Evolutionary conservation across 1,284 basidiomycete species (phyloP).

Genomic region (Porodaedalea pini): DNA sequence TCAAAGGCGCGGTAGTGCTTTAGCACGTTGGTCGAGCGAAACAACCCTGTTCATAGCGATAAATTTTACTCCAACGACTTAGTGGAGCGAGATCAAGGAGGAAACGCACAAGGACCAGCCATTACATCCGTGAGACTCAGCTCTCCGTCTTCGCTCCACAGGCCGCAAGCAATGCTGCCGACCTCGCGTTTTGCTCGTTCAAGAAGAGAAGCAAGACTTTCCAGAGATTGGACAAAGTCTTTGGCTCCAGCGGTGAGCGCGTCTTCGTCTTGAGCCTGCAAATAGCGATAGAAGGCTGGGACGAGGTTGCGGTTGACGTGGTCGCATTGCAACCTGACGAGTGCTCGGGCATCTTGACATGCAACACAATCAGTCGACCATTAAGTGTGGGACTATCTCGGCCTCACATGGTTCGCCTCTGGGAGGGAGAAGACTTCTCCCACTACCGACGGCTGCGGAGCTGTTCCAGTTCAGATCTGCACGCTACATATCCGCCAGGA

Average conservation of each 20-base stretch:
- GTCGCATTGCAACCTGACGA: conserved; percentile 67
- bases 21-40: conserved; percentile 61
- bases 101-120: conserved; percentile 65
- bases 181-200: conserved; percentile 51
- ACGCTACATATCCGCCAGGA: background rate
- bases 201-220: conserved; percentile 53
- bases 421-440: conserved; percentile 54
- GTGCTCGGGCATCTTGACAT: conserved; percentile 55
- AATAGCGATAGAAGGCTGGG: conserved; percentile 74
- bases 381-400: background rate
- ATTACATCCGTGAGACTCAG: conserved; percentile 68
- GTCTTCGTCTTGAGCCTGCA: conserved; percentile 66
- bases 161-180: conserved; percentile 37
- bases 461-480: conserved; percentile 29
- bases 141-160: conserved; percentile 57
- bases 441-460: conserved; percentile 42
- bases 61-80: background rate
- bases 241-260: conserved; percentile 54
- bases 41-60: conserved; percentile 48
- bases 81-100: background rate
- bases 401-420: conserved; percentile 55
- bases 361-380: background rate
- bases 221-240: conserved; percentile 56
- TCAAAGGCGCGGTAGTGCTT: conserved; percentile 68
- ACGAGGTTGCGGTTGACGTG: conserved; percentile 62